Base-by-base conservation (phyloP, 2,329 filamentous ascomycete genomes). In the Pestalotiopsis fici region DNA sequence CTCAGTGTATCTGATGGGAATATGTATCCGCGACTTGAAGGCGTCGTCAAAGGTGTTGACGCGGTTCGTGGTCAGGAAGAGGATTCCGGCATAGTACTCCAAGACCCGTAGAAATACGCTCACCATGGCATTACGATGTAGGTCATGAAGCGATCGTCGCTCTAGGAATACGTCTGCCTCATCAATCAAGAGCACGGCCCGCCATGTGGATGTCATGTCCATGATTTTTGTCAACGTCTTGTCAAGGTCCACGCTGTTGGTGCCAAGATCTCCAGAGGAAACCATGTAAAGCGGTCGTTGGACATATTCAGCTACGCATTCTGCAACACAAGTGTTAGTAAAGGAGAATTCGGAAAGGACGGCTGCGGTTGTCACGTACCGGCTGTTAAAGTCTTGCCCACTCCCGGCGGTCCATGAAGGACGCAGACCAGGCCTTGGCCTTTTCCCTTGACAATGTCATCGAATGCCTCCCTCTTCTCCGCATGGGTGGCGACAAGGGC, bases 381-480 rank as follows among this genome's bases (percentile, higher is more conserved):
- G 21, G 78, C 80, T 1, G 79, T 82, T 18, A 81, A 70, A 1
- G 72, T 74, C 65, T 75, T 86, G 27, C 83, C 83, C 0, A 82
- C 83, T 3, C 83, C 83, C 0, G 81, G 81, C 0, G 81, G 82
- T 0, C 83, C 83, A 9, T 79, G 81, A 4, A 86, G 76, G 1
- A 85, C 77, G 59, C 83, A 78, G 56, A 85, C 80, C 21, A 85
- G 76, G 3, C 82, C 83, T 62, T 82, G 66, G 1, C 70, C 71
- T 66, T 73, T 74, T 5, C 71, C 70, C 15, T 67, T 71, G 1
- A 73, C 66, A 13, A 71, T 73, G 55, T 74, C 70, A 12, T 71
- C 69, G 28, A 73, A 69, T 3, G 60, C 54, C 7, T 69, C 68
- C 15, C 39, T 54, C 23, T 65, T 66, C 11, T 64, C 68, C 4